Percentiles rank a stretch among this genome's conserved stretches.
Evolutionary conservation across 495 filamentous ascomycete genomes (phyloP).

Genomic region (Achaetomiella virescens): DNA sequence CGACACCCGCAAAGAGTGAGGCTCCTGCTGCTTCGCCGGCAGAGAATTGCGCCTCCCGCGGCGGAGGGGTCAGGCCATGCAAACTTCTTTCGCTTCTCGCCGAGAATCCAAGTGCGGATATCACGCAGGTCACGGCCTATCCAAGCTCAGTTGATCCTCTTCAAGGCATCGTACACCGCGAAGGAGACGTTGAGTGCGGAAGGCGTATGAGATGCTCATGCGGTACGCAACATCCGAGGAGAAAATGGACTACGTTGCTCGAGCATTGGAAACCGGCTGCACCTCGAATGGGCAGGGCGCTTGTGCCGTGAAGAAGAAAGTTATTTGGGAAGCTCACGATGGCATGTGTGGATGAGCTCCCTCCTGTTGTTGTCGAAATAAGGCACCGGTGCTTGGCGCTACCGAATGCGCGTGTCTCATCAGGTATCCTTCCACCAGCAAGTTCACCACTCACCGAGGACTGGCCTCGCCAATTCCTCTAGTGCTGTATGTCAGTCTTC

Average conservation of each 20-base stretch:
- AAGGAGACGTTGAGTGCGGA: conserved; percentile 6
- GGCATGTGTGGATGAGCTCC: conserved; percentile 1
- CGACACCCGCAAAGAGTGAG: background rate
- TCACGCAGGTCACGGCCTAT: conserved; percentile 1
- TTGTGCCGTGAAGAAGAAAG: conserved; percentile 4
- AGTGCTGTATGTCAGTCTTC: no score
- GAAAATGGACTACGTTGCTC: conserved; percentile 11
- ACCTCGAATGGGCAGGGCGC: conserved; percentile 4
- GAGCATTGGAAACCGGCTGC: conserved; percentile 12
- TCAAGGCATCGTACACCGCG: background rate
- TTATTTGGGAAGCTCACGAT: conserved; percentile 8
- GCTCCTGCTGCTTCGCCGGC: background rate
- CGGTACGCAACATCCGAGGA: conserved; percentile 11
- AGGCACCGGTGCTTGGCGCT: no score
- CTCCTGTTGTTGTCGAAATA: no score
- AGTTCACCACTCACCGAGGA: no score
- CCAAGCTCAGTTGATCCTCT: background rate
- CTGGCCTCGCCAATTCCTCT: no score
- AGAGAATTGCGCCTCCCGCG: background rate
- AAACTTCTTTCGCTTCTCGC: conserved; percentile 7
- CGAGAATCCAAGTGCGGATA: conserved; percentile 5
- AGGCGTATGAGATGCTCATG: conserved; percentile 13
- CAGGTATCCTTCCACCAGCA: no score
- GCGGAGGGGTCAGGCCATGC: background rate
- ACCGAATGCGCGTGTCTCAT: no score